Percentiles rank a stretch among this genome's conserved stretches.
phyloP scores from a whole-genome alignment of 495 filamentous ascomycete genomes.

The Neurospora tetrasperma region DNA sequence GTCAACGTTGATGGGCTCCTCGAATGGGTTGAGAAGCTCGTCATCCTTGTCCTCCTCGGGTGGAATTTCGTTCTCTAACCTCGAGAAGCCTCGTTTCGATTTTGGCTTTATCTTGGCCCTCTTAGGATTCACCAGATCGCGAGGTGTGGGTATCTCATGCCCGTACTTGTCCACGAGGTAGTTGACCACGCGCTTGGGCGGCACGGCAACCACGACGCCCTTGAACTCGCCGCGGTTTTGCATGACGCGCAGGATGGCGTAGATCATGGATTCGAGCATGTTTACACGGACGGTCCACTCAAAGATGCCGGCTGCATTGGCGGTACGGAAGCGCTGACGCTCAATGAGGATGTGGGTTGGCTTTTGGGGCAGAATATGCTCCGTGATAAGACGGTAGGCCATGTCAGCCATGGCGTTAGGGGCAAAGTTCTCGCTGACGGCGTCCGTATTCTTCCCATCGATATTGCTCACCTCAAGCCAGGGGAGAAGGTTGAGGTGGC shows the following conservation, averaged over 20 bases:
- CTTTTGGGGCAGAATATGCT: conserved; percentile 37
- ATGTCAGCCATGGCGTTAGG: conserved; percentile 46
- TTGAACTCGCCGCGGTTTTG: conserved; percentile 29
- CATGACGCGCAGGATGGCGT: conserved; percentile 60
- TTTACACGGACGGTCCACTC: conserved; percentile 92
- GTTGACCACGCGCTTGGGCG: conserved; percentile 28
- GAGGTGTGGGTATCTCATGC: background rate
- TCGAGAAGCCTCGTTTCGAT: background rate
- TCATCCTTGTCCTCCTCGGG: background rate
- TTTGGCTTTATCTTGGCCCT: background rate
- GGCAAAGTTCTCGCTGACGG: conserved; percentile 36
- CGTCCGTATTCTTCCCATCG: background rate
- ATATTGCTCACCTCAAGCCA: background rate
- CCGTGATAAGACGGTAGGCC: conserved; percentile 52
- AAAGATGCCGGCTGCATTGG: conserved; percentile 50
- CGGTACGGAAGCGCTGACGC: conserved; percentile 74
- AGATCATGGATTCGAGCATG: conserved; percentile 80
- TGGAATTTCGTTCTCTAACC: background rate
- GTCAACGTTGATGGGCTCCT: background rate
- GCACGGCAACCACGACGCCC: conserved; percentile 26
- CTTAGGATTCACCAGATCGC: background rate
- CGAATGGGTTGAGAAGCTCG: background rate
- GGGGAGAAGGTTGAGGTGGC: conserved; percentile 22
- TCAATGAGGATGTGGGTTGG: conserved; percentile 79
- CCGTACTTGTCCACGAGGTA: conserved; percentile 33